Percentiles rank a stretch among this genome's conserved stretches.
phyloP scores from a whole-genome alignment of 2,329 filamentous ascomycete genomes.

The Clarireedia monteithiana region DNA sequence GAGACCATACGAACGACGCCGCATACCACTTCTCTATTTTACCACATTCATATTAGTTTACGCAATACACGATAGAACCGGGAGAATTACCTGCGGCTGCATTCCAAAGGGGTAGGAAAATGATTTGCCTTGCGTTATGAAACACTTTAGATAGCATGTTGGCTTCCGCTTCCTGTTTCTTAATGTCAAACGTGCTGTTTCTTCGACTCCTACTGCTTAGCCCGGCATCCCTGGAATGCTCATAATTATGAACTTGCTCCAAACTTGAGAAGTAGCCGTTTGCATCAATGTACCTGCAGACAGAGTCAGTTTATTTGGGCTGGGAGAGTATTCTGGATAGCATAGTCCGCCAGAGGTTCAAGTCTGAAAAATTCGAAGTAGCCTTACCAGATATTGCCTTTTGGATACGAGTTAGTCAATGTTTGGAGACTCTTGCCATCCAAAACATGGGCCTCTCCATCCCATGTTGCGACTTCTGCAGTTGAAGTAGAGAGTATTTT shows the following conservation, averaged over 20 bases:
- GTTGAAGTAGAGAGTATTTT: slow-evolving; percentile 23
- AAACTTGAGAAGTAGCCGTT: slow-evolving; percentile 26
- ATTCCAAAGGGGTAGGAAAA: slow-evolving; percentile 28
- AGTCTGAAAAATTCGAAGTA: background rate
- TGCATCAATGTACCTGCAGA: slow-evolving; percentile 19
- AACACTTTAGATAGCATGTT: slow-evolving; percentile 23
- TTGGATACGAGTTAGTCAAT: slow-evolving; percentile 23
- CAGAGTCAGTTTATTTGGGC: background rate
- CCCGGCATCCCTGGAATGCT: slow-evolving; percentile 1
- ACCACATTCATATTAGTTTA: background rate
- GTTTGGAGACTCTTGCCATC: slow-evolving; percentile 22
- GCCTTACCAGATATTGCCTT: slow-evolving; percentile 26
- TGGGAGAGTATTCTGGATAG: no score
- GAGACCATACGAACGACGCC: slow-evolving; percentile 26
- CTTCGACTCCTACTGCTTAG: slow-evolving; percentile 12
- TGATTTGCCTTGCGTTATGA: slow-evolving; percentile 23
- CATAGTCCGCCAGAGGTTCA: background rate
- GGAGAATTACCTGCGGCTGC: slow-evolving; percentile 18
- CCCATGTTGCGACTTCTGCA: slow-evolving; percentile 17
- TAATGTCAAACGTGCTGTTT: slow-evolving; percentile 8
- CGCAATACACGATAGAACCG: background rate
- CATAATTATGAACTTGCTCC: slow-evolving; percentile 18
- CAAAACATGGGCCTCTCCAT: slow-evolving; percentile 14
- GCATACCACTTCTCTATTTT: slow-evolving; percentile 22
- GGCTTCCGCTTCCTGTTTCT: slow-evolving; percentile 21